Base-by-base conservation (phyloP, 345 rosid species). In the Brassica carinata region DNA sequence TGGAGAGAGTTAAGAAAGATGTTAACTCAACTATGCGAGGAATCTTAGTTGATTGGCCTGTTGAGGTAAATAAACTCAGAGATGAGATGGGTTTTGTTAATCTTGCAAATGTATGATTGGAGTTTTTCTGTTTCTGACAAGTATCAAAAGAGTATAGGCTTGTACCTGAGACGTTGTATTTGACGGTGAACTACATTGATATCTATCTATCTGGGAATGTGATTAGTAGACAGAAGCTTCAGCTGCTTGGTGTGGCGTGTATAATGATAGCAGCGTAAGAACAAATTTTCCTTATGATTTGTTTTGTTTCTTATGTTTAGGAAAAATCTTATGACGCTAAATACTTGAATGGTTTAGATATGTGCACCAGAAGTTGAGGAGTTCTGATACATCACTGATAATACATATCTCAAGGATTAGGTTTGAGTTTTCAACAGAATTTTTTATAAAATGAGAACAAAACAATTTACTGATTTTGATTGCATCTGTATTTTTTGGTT, bases 341-440 rank as follows among this genome's bases (percentile, higher is more conserved):
- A 53, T 55, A 0, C 1, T 2, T 58, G 14, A 65, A 45, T 43
- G 38, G 7, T 67, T 83, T 53, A 93, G 86, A 93, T 93, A 26
- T 96, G 97, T 82, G 99, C 99, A 8, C 97, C 99, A 10, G 98
- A 93, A 66, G 99, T 93, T 75, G 98, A 93, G 66, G 98, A 96
- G 66, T 96, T 95, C 64, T 96, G 98, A 73, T 96, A 90, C 87
- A 93, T 96, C 17, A 93, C 99, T 4, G 98, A 96, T 61, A 93
- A 96, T 78, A 96, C 99, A 2, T 93, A 92, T 80, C 93, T 92
- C 80, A 93, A 89, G 61, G 96, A 92, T 57, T 98, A 93, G 96
- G 84, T 81, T 64, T 64, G 83, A 74, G 17, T 17, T 11, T 23
- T 18, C 18, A 0, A 40, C 34, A 58, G 1, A 15, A 19, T 15